phyloP scores from a whole-genome alignment of 768 basidiomycete species.

The Calocybe cyanea region DNA sequence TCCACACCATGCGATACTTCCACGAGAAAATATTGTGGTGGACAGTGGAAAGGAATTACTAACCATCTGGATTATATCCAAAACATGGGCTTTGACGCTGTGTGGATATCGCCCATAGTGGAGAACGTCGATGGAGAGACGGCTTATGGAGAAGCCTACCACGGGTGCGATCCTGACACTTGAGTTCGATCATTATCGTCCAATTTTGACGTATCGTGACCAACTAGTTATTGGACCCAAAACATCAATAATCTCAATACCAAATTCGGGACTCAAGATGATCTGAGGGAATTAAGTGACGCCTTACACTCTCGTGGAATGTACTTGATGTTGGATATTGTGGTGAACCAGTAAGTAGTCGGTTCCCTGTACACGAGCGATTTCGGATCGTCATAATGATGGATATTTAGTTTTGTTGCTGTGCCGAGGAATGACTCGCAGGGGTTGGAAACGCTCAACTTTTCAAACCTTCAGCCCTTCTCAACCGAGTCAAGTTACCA shows the following conservation, averaged over 20 bases:
- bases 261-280: constrained; percentile 69
- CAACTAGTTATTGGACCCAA: constrained; percentile 36
- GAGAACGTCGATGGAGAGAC: constrained; percentile 58
- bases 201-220: neutral
- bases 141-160: constrained; percentile 68
- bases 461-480: too few relatives aligned
- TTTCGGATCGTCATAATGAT: neutral
- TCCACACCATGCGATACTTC: constrained; percentile 48
- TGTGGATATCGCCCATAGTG: constrained; percentile 74
- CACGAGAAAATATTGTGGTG: constrained; percentile 64
- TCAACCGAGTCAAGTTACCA: too few relatives aligned
- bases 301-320: constrained; percentile 64
- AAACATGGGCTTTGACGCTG: constrained; percentile 68
- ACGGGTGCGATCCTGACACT: constrained; percentile 48
- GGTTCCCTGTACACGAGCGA: too few relatives aligned
- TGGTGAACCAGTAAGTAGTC: constrained; percentile 63
- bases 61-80: constrained; percentile 74
- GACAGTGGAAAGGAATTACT: constrained; percentile 61
- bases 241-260: constrained; percentile 63
- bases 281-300: constrained; percentile 61
- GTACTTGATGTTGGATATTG: constrained; percentile 70
- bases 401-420: too few relatives aligned
- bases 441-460: too few relatives aligned
- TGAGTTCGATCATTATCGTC: neutral
- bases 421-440: too few relatives aligned